phyloP scores from a whole-genome alignment of 306 rosid species.

The Quercus mongolica region DNA sequence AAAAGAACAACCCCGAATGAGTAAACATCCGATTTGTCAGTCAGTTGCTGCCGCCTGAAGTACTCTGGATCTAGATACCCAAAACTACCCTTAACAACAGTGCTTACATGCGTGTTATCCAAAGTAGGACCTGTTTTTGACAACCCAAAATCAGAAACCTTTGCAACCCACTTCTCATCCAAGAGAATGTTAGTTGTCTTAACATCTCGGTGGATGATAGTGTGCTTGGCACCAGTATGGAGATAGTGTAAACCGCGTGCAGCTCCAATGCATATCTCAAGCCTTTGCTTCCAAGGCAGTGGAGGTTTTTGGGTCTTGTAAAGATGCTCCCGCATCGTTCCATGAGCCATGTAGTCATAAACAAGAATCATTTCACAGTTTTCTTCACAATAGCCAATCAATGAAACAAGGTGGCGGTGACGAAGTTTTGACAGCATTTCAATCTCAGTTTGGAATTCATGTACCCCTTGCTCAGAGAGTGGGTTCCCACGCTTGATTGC shows the following conservation, averaged over 20 bases:
- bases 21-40: slow-evolving; percentile 97
- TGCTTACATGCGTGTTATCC: slow-evolving; percentile 97
- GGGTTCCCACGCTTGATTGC: slow-evolving; percentile 98
- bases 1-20: slow-evolving; percentile 97
- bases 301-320: slow-evolving; percentile 98
- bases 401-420: slow-evolving; percentile 94
- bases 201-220: slow-evolving; percentile 95
- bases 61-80: slow-evolving; percentile 99
- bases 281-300: slow-evolving; percentile 99
- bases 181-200: slow-evolving; percentile 95
- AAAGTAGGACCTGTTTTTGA: slow-evolving; percentile 97
- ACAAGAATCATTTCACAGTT: slow-evolving; percentile 98
- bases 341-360: slow-evolving; percentile 90
- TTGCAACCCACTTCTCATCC: slow-evolving; percentile 98
- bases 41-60: slow-evolving; percentile 96
- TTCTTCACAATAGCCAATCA: slow-evolving; percentile 95
- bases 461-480: slow-evolving; percentile 95
- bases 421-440: slow-evolving; percentile 99
- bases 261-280: slow-evolving; percentile 96
- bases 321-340: slow-evolving; percentile 93
- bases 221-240: slow-evolving; percentile 96
- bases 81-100: slow-evolving; percentile 97
- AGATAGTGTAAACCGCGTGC: slow-evolving; percentile 98
- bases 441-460: slow-evolving; percentile 98
- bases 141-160: slow-evolving; percentile 96